Conservation (phyloP, 257 asterid species). For the Plectranthus barbatus region DNA sequence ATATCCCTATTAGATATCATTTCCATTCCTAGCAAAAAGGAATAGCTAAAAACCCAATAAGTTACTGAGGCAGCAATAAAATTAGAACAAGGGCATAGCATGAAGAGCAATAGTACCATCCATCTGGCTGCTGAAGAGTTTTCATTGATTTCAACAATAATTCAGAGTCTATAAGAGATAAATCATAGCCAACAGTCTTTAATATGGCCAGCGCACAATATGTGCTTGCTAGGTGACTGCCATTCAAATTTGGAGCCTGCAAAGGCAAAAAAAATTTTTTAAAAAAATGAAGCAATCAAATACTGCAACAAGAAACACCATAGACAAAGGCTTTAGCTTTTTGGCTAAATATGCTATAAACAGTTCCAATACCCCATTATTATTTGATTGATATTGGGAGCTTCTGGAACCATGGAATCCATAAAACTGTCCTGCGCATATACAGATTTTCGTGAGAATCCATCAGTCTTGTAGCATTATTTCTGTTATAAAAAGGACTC, state of each 20-base stretch:
- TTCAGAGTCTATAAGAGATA: slow-evolving; percentile 49
- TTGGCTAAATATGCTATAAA: slow-evolving; percentile 11
- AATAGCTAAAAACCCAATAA: background rate
- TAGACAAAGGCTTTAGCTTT: background rate
- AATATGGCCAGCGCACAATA: slow-evolving; percentile 80
- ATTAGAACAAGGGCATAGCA: background rate
- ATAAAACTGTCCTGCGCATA: slow-evolving; percentile 68
- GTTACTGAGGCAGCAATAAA: background rate
- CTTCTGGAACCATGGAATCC: slow-evolving; percentile 98
- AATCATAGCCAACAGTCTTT: slow-evolving; percentile 74
- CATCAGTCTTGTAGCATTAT: slow-evolving; percentile 11
- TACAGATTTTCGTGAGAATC: background rate
- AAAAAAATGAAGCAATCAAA: background rate
- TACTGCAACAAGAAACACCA: background rate
- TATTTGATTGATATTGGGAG: slow-evolving; percentile 59
- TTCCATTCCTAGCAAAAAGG: background rate
- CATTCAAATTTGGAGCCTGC: slow-evolving; percentile 55
- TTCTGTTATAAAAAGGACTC: background rate
- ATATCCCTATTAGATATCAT: background rate
- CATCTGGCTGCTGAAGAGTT: slow-evolving; percentile 84
- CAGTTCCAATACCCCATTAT: slow-evolving; percentile 39
- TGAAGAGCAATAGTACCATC: slow-evolving; percentile 44
- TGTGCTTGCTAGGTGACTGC: slow-evolving; percentile 95
- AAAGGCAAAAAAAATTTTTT: slow-evolving; percentile 10
- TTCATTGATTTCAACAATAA: slow-evolving; percentile 67